Base-by-base conservation (phyloP, 352 stramenopile species). In the Globisporangium radiosum region DNA sequence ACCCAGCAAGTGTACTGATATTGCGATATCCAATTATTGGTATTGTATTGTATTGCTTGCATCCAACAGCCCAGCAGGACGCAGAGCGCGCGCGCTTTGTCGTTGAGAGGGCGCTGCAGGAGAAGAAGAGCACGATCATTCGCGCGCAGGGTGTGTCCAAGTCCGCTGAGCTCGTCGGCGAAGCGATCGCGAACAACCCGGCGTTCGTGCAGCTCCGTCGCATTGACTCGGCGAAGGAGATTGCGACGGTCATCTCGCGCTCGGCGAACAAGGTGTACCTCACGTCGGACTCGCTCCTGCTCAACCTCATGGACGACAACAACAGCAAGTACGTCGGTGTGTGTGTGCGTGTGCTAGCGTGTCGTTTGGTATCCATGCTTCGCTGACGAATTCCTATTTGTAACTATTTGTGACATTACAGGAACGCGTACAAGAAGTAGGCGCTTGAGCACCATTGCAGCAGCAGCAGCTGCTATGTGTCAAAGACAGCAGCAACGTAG, bases 61-160 rank as follows among this genome's bases (percentile, higher is more conserved):
- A 4, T 38, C 42, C 0, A 17, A 81, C 69, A 84, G 97, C 97
- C 6, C 97, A 99, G 82, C 98, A 99, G 86, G 98, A 99, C 52
- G 96, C 97, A 33, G 97, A 99, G 72, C 90, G 97, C 65, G 96
- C 97, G 37, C 97, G 97, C 60, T 99, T 99, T 82, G 75, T 99
- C 52, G 98, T 99, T 38, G 88, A 99, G 70, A 95, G 97, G 69
- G 97, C 98, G 10, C 77, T 97, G 37, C 97, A 99, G 78, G 98
- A 99, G 81, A 99, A 99, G 92, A 97, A 98, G 80, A 98, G 92
- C 55, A 99, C 97, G 57, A 90, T 99, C 63, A 98, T 98, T 66
- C 95, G 95, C 68, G 92, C 91, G 52, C 81, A 97, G 65, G 98
- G 97, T 97, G 97, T 99, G 83, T 96, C 98, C 66, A 96, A 99